Percentiles rank a stretch among this genome's conserved stretches.
phyloP scores from a whole-genome alignment of 2,329 filamentous ascomycete species.

The Diaporthe aspalathi region DNA sequence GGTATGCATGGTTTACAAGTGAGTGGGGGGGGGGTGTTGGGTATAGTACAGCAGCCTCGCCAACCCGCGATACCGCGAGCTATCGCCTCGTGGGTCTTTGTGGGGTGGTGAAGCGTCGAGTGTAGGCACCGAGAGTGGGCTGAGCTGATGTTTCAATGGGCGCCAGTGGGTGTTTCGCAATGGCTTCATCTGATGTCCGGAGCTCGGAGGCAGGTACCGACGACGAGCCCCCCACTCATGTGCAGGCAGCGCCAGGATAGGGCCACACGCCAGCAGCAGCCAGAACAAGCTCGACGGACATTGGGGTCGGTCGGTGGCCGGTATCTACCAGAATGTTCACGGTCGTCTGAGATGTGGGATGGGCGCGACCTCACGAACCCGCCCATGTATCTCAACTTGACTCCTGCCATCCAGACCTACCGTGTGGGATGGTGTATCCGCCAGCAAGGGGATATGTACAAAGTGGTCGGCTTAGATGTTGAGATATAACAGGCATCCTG shows the following conservation, averaged over 20 bases:
- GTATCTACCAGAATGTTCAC: not conserved
- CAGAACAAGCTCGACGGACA: conserved; percentile 1
- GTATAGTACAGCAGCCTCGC: not conserved
- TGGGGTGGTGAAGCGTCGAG: not conserved
- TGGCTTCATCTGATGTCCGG: conserved; percentile 37
- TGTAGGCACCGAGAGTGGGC: not conserved
- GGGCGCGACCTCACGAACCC: not conserved
- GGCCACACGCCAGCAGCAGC: not conserved
- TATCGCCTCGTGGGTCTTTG: not conserved
- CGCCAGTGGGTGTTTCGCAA: conserved; percentile 33
- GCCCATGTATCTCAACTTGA: not conserved
- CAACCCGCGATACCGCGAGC: not conserved
- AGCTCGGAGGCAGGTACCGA: conserved; percentile 9
- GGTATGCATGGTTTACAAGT: not conserved
- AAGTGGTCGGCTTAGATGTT: too few relatives aligned
- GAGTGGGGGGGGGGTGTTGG: too few relatives aligned
- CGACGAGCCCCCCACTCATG: not conserved
- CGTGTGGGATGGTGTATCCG: not conserved
- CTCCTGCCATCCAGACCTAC: conserved; percentile 5
- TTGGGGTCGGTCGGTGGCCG: not conserved
- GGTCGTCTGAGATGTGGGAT: not conserved
- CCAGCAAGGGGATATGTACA: not conserved
- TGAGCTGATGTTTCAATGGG: conserved; percentile 26
- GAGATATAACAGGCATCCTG: not conserved
- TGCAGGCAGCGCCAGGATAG: not conserved